Evolutionary conservation across 352 stramenopile species (phyloP).

Genomic region (Phytopythium ostracodes): DNA sequence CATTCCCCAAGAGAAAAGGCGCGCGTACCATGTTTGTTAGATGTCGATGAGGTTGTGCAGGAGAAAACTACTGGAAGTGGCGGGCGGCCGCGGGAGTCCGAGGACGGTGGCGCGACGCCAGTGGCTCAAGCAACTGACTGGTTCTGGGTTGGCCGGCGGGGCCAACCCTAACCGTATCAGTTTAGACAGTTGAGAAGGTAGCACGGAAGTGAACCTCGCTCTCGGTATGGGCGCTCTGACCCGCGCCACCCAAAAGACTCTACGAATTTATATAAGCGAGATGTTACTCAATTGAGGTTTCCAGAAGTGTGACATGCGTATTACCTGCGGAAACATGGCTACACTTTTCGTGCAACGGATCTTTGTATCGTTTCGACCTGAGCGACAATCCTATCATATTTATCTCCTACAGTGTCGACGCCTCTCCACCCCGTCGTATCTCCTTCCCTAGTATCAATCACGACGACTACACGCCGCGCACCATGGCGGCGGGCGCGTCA

Average conservation of each 20-base stretch:
- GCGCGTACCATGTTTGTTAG: constrained; percentile 71
- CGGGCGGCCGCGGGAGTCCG: not conserved
- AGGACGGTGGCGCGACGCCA: not conserved
- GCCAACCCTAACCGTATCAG: not conserved
- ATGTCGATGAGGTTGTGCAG: constrained; percentile 85
- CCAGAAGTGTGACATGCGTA: not conserved
- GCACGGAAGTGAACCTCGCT: not conserved
- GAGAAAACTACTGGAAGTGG: constrained; percentile 53
- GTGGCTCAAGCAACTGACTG: constrained; percentile 8
- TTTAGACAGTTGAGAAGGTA: not conserved
- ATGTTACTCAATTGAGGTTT: not conserved
- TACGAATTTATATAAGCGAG: not conserved
- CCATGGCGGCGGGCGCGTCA: not conserved
- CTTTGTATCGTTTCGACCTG: too few relatives aligned
- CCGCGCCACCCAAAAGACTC: not conserved
- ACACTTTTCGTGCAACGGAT: constrained; percentile 5
- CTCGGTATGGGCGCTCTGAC: not conserved
- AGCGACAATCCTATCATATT: too few relatives aligned
- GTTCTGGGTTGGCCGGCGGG: not conserved
- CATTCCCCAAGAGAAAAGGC: constrained; percentile 1
- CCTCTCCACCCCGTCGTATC: too few relatives aligned
- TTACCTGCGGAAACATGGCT: constrained; percentile 8
- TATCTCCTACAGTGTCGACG: too few relatives aligned
- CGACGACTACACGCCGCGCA: not conserved
- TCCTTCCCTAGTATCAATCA: too few relatives aligned